Evolutionary conservation across 1,139 yeast genomes (phyloP), one percentile per base, ranked within the genome.

Genomic region (Candida albicans): DNA sequence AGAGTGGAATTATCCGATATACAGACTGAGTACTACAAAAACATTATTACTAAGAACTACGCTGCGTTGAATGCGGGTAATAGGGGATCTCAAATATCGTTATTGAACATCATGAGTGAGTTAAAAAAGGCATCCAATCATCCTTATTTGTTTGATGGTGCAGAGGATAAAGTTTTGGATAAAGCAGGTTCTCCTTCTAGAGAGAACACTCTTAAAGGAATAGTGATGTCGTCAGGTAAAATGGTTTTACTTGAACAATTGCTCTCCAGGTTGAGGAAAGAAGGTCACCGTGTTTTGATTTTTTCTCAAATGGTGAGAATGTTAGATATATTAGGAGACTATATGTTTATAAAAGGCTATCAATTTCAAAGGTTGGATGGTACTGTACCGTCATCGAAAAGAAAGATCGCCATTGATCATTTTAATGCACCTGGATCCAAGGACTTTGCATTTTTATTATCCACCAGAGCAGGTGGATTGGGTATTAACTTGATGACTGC

Each of bases 401-500:
- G 99, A 67, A 80, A 96, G 60, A 84, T 91, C 18, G 87, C 98
- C 2, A 95, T 95, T 58, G 99, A 95, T 61, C 99, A 95, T 64
- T 95, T 86, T 71, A 95, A 95, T 65, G 91, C 96, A 0, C 95
- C 95, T 1, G 96, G 81, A 43, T 89, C 96, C 6, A 86, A 84
- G 44, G 99, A 95, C 64, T 93, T 91, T 63, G 96, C 86, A 2
- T 95, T 95, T 53, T 68, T 95, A 57, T 73, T 95, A 44, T 86
- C 96, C 35, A 95, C 99, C 0, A 81, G 99, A 70, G 99, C 99
- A 22, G 99, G 99, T 71, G 99, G 99, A 42, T 75, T 93, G 51
- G 99, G 99, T 64, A 95, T 93, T 61, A 93, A 93, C 62, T 75
- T 95, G 61, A 93, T 91, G 98, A 93, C 99, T 5, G 99, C 99